phyloP scores from a whole-genome alignment of 2,329 filamentous ascomycete species.

The Fusarium equiseti region DNA sequence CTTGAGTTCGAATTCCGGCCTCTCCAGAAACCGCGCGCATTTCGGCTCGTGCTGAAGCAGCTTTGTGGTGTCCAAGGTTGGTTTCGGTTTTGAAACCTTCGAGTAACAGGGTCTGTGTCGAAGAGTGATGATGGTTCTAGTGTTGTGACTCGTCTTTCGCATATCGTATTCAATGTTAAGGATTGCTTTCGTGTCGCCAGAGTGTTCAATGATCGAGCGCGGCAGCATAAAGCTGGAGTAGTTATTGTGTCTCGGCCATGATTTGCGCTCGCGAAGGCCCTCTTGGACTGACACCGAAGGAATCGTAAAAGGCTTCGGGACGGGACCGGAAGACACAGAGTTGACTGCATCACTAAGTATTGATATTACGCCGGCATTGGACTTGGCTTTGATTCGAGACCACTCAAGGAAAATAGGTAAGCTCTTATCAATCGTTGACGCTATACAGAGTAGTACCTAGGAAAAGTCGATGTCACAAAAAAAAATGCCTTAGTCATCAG shows the following conservation, averaged over 20 bases:
- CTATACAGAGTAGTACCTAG: background rate
- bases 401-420: conserved; percentile 9
- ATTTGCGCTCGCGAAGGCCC: conserved; percentile 63
- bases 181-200: conserved; percentile 25
- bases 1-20: conserved; percentile 33
- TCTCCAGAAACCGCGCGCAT: conserved; percentile 40
- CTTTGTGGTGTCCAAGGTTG: conserved; percentile 25
- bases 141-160: conserved; percentile 28
- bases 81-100: conserved; percentile 24
- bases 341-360: conserved; percentile 58
- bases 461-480: conserved; percentile 36
- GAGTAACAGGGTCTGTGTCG: conserved; percentile 40
- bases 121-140: conserved; percentile 51
- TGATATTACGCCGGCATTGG: conserved; percentile 35
- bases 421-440: conserved; percentile 36
- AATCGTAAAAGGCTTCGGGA: conserved; percentile 75
- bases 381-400: conserved; percentile 15
- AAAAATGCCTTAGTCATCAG: conserved; percentile 35
- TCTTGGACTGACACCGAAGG: conserved; percentile 76
- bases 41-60: conserved; percentile 50
- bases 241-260: conserved; percentile 49
- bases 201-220: conserved; percentile 28
- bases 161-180: conserved; percentile 23
- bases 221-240: conserved; percentile 35
- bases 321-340: conserved; percentile 60